A percentile compares a stretch with the other conserved stretches of the same genome.
These are phyloP conservation scores for Yamadazyma songkhlaensis DNA, from an alignment of 1,139 yeast genomes.

Conservation along the genomic window DNA sequence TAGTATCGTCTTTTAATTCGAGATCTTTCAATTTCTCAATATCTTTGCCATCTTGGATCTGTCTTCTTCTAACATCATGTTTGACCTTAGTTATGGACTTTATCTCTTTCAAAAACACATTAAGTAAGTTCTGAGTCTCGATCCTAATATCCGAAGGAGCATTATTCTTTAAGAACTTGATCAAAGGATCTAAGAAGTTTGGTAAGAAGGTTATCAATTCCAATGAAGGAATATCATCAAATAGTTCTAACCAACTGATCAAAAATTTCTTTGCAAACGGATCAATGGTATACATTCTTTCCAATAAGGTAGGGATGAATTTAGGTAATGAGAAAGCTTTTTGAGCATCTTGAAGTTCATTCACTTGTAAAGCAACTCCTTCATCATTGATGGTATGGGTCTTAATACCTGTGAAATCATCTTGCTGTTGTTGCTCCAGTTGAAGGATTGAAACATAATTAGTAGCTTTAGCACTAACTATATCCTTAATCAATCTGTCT, in stretches of 20 bases:
- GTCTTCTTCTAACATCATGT: slow-evolving; percentile 39
- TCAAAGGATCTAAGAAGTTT: slow-evolving; percentile 81
- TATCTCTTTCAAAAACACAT: slow-evolving; percentile 76
- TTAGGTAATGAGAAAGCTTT: slow-evolving; percentile 83
- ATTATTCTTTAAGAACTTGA: slow-evolving; percentile 72
- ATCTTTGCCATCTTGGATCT: slow-evolving; percentile 17
- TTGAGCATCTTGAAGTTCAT: slow-evolving; percentile 59
- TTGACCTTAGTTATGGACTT: slow-evolving; percentile 71
- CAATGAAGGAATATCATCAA: slow-evolving; percentile 90
- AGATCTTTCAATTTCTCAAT: slow-evolving; percentile 17
- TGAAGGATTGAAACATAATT: slow-evolving; percentile 82
- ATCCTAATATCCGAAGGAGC: slow-evolving; percentile 85
- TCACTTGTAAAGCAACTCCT: slow-evolving; percentile 58
- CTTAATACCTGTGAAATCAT: slow-evolving; percentile 13
- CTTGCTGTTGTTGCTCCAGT: slow-evolving; percentile 36
- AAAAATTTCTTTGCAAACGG: slow-evolving; percentile 91
- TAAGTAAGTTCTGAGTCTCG: slow-evolving; percentile 77
- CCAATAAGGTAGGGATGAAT: slow-evolving; percentile 86
- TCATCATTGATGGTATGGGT: slow-evolving; percentile 49
- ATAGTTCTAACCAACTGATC: slow-evolving; percentile 87
- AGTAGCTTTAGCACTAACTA: slow-evolving; percentile 93
- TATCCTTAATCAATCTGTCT: slow-evolving; percentile 88
- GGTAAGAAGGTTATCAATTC: slow-evolving; percentile 87
- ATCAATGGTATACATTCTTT: slow-evolving; percentile 87
- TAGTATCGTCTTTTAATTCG: slow-evolving; percentile 12